Base-by-base conservation (phyloP, 176 grass and related monocot genomes). In the Eleusine indica region DNA sequence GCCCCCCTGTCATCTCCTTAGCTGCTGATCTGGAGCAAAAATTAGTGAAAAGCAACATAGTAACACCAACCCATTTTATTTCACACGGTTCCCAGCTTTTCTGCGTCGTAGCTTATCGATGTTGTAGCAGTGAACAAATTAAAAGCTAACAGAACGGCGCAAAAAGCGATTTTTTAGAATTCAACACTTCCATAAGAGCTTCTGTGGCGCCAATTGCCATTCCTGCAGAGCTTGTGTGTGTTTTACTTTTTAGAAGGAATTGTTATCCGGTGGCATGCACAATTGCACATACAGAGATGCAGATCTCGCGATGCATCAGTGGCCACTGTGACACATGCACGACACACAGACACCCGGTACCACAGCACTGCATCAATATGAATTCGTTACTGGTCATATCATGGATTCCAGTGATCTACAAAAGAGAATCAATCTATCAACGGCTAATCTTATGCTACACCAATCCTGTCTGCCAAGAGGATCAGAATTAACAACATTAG, bases 391-490 rank as follows among this genome's bases (percentile, higher is more conserved):
- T 17, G 47, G 15, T 71, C 72, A 74, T 57, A 12, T 84, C 48
- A 73, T 40, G 68, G 68, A 79, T 68, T 86, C 70, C 62, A 38
- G 29, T 15, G 21, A 41, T 49, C 4, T 19, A 66, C 46, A 71
- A 53, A 47, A 46, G 29, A 73, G 47, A 72, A 81, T 39, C 77
- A 72, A 81, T 39, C 77, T 71, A 64, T 64, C 77, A 65, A 82
- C 18, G 44, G 1, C 25, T 29, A 35, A 49, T 68, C 21, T 82
- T 82, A 73, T 73, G 77, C 67, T 41, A 21, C 38, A 32, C 22
- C 66, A 73, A 86, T 9, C 83, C 44, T 82, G 73, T 68, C 88
- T 67, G 47, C 83, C 47, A 77, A 73, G 60, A 61, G 22, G 60
- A 25, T 38, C 65, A 37, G 73, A 83, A 77, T 64, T 71, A 75